Evolutionary conservation across 345 rosid genomes (phyloP).

Genomic region (Trapa incisa): DNA sequence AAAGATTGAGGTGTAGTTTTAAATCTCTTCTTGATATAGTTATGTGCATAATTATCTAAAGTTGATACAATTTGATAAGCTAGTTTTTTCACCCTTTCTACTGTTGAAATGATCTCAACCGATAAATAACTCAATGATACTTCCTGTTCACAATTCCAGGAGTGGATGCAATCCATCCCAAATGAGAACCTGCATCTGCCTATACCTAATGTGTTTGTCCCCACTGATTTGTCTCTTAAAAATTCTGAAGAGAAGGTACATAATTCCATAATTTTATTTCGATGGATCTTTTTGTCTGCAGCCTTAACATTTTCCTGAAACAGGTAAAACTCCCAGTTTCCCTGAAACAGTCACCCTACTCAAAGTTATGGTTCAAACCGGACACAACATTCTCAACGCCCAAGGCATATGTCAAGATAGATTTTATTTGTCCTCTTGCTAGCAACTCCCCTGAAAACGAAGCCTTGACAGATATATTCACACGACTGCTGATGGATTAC

Average conservation of each 20-base stretch:
- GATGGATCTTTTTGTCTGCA: background rate
- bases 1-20: conserved; percentile 45
- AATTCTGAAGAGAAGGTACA: conserved; percentile 48
- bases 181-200: conserved; percentile 64
- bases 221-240: conserved; percentile 74
- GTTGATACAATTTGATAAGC: background rate
- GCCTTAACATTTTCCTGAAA: conserved; percentile 15
- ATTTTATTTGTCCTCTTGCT: conserved; percentile 72
- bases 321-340: conserved; percentile 57
- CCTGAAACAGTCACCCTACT: conserved; percentile 47
- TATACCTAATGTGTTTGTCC: conserved; percentile 56
- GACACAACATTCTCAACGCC: conserved; percentile 69
- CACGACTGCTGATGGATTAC: conserved; percentile 70
- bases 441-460: conserved; percentile 67
- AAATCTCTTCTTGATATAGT: background rate
- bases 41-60: background rate
- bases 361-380: conserved; percentile 79
- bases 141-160: conserved; percentile 28
- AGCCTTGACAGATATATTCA: conserved; percentile 58
- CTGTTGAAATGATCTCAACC: background rate
- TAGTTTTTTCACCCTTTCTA: conserved; percentile 1
- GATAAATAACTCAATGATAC: background rate
- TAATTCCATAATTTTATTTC: conserved; percentile 1
- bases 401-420: conserved; percentile 68
- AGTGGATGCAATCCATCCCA: conserved; percentile 62